These are phyloP conservation scores for Phanerochaete sordida DNA, from an alignment of 768 basidiomycete genomes.

Conservation along the genomic window DNA sequence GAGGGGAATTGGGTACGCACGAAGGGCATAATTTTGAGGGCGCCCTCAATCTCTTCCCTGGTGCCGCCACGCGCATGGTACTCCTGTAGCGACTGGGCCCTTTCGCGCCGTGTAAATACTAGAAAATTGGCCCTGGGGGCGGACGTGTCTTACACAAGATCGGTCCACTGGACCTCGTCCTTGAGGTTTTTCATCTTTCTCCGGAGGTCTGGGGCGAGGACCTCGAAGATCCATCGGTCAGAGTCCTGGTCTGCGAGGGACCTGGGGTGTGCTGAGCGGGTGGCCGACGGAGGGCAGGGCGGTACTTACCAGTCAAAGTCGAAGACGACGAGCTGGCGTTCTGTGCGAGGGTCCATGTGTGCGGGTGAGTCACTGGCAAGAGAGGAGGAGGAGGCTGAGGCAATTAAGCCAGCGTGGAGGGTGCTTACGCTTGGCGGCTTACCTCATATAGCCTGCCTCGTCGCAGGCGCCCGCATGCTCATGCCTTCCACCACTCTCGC, in stretches of 20 bases:
- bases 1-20: conserved; percentile 42
- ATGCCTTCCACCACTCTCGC: conserved; percentile 66
- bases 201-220: conserved; percentile 81
- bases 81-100: conserved; percentile 68
- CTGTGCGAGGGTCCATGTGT: conserved; percentile 22
- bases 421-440: conserved; percentile 13
- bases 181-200: conserved; percentile 73
- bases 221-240: conserved; percentile 90
- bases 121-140: neutral
- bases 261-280: conserved; percentile 39
- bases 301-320: conserved; percentile 89
- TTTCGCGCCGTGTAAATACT: conserved; percentile 22
- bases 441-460: conserved; percentile 20
- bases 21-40: conserved; percentile 82
- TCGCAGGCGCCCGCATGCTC: conserved; percentile 12
- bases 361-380: neutral
- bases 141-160: conserved; percentile 70
- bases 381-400: neutral
- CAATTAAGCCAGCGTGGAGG: neutral
- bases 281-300: neutral
- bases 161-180: conserved; percentile 79
- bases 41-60: conserved; percentile 69
- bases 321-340: conserved; percentile 79
- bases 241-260: conserved; percentile 95
- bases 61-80: conserved; percentile 68